Evolutionary conservation across 768 basidiomycete species (phyloP).

Genomic region (Serpula lacrymans): DNA sequence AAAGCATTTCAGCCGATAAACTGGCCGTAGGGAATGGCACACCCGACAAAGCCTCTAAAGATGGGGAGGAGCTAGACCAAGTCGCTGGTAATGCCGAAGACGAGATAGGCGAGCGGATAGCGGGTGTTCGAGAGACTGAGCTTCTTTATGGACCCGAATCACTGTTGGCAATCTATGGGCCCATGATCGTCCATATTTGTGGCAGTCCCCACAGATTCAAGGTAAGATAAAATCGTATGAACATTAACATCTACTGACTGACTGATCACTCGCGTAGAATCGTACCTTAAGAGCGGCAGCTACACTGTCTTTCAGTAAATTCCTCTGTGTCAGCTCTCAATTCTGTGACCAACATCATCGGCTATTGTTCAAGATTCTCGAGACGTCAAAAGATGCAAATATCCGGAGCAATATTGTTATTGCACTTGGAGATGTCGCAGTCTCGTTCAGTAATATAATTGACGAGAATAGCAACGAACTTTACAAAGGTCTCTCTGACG

Average conservation of each 20-base stretch:
- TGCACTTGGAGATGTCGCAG: constrained; percentile 94
- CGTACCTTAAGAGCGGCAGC: constrained; percentile 82
- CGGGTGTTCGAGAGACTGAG: constrained; percentile 80
- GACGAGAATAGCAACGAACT: constrained; percentile 96
- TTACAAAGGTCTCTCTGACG: constrained; percentile 90
- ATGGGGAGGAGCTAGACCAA: constrained; percentile 88
- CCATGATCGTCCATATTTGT: constrained; percentile 87
- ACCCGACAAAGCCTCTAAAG: constrained; percentile 45
- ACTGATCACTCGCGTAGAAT: no score
- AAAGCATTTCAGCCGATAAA: constrained; percentile 52
- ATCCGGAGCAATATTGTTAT: constrained; percentile 97
- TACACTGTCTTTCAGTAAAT: constrained; percentile 87
- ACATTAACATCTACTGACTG: no score
- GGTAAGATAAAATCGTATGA: no score
- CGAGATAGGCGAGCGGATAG: constrained; percentile 93
- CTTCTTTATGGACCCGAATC: constrained; percentile 81
- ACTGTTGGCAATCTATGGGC: constrained; percentile 81
- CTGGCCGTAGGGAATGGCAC: constrained; percentile 37
- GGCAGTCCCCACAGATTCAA: constrained; percentile 90
- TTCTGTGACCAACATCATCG: constrained; percentile 91
- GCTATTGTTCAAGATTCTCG: constrained; percentile 90
- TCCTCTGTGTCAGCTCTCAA: constrained; percentile 91
- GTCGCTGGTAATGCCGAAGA: constrained; percentile 98
- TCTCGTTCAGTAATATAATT: constrained; percentile 95
- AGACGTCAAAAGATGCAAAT: constrained; percentile 84